These are phyloP conservation scores for Coccomyxa sp. DNA, from an alignment of 139 green algal genomes.

Conservation along the genomic window DNA sequence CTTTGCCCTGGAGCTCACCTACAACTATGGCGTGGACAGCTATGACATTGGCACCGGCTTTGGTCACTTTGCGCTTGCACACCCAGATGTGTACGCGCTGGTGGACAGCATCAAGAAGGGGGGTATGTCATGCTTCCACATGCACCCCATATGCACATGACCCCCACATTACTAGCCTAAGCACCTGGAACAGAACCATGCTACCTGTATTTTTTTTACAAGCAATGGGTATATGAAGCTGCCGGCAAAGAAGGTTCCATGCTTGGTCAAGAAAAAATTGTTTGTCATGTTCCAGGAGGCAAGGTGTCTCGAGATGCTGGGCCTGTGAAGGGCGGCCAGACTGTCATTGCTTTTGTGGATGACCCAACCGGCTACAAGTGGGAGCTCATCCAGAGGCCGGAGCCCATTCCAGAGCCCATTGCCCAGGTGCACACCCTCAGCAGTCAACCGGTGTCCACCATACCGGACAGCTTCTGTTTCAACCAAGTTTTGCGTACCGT, in stretches of 20 bases:
- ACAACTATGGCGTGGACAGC: constrained; percentile 53
- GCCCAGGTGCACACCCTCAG: constrained; percentile 31
- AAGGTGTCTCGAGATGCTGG: constrained; percentile 77
- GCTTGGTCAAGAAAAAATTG: too few relatives aligned
- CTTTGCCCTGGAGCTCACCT: constrained; percentile 59
- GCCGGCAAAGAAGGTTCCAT: too few relatives aligned
- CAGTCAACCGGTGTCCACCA: background rate
- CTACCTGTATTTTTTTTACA: background rate
- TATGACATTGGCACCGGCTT: constrained; percentile 87
- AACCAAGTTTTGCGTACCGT: background rate
- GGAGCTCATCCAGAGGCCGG: constrained; percentile 73
- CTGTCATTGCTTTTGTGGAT: constrained; percentile 83
- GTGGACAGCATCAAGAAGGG: constrained; percentile 62
- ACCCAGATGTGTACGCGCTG: constrained; percentile 68
- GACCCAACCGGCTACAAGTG: constrained; percentile 87
- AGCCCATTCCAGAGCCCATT: constrained; percentile 64
- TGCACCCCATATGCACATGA: background rate
- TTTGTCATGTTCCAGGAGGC: constrained; percentile 23
- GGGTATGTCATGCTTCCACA: background rate
- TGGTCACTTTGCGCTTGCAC: constrained; percentile 84
- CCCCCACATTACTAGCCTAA: background rate
- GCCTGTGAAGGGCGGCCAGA: constrained; percentile 86
- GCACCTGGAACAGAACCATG: background rate
- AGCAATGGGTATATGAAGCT: background rate
- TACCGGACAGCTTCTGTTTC: background rate